Percentiles rank a stretch among this genome's conserved stretches.
These are phyloP conservation scores for Picea glauca DNA, from an alignment of 75 land plant genomes.

Conservation along the genomic window DNA sequence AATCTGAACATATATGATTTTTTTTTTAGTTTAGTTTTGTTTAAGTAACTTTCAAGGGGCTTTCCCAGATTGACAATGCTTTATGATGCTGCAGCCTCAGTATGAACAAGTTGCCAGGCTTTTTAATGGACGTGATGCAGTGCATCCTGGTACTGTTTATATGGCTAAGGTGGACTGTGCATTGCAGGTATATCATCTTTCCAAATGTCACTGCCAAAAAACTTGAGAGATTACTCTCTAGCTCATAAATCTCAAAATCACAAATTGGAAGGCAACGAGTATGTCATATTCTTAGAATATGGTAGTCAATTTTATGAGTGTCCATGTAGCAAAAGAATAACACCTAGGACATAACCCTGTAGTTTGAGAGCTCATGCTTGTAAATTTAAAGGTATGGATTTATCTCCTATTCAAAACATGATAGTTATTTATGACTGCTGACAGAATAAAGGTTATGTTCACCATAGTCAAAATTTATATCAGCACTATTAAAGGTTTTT, in stretches of 20 bases:
- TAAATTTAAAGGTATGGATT: neutral
- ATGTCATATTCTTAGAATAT: neutral
- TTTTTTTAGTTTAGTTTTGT: neutral
- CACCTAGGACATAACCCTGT: neutral
- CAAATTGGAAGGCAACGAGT: neutral
- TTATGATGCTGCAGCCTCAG: conserved; percentile 68
- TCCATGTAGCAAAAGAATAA: neutral
- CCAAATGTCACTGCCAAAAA: neutral
- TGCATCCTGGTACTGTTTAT: conserved; percentile 73
- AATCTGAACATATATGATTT: neutral
- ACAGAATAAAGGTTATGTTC: neutral
- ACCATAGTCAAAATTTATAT: too few relatives aligned
- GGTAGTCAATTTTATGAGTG: neutral
- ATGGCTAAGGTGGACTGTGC: conserved; percentile 97
- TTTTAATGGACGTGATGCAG: conserved; percentile 89
- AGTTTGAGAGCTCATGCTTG: neutral
- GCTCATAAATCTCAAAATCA: conserved; percentile 1
- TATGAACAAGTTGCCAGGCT: conserved; percentile 95
- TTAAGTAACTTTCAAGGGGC: neutral
- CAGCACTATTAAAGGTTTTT: neutral
- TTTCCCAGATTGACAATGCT: conserved; percentile 1
- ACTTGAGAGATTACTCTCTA: neutral
- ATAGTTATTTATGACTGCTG: neutral
- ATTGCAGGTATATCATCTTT: conserved; percentile 44
- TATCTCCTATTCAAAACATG: neutral